Base-by-base conservation (phyloP, 2,329 filamentous ascomycete genomes). In the Phyllosticta paracitricarpa region DNA sequence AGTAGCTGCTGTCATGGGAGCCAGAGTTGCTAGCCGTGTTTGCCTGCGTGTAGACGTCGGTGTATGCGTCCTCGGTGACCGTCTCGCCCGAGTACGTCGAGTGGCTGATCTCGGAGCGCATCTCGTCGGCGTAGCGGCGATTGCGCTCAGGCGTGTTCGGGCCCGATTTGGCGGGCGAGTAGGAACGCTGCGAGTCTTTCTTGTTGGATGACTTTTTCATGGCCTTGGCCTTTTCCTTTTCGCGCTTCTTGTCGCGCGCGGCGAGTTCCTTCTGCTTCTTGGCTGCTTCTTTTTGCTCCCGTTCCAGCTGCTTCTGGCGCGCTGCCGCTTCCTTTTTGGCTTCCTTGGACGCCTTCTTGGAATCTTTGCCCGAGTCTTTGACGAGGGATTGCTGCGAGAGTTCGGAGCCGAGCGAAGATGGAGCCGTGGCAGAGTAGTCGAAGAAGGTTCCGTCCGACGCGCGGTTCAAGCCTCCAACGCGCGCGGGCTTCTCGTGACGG, bases 381-480 rank as follows among this genome's bases (percentile, higher is more conserved):
- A 76, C 76, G 59, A 87, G 80, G 51, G 71, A 73, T 64, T 65
- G 68, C 65, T 66, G 65, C 35, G 74, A 76, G 65, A 75, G 67
- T 30, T 79, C 75, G 61, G 76, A 76, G 68, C 73, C 71, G 51
- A 88, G 79, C 65, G 89, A 82, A 64, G 84, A 81, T 57, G 84
- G 79, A 66, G 80, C 82, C 48, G 85, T 84, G 66, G 87, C 85
- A 56, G 87, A 87, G 73, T 89, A 89, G 70, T 95, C 89, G 81
- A 90, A 96, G 66, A 84, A 79, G 63, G 85, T 89, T 63, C 87
- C 89, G 67, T 97, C 93, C 53, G 86, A 82, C 66, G 88, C 81
- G 68, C 87, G 86, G 76, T 97, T 97, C 73, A 97, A 78, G 22
- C 93, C 93, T 40, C 93, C 93, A 1, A 97, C 91, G 58, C 89